Percentiles rank a stretch among this genome's conserved stretches.
These are phyloP conservation scores for Zygoascus biomembranicola DNA, from an alignment of 805 yeast species.

Conservation along the genomic window DNA sequence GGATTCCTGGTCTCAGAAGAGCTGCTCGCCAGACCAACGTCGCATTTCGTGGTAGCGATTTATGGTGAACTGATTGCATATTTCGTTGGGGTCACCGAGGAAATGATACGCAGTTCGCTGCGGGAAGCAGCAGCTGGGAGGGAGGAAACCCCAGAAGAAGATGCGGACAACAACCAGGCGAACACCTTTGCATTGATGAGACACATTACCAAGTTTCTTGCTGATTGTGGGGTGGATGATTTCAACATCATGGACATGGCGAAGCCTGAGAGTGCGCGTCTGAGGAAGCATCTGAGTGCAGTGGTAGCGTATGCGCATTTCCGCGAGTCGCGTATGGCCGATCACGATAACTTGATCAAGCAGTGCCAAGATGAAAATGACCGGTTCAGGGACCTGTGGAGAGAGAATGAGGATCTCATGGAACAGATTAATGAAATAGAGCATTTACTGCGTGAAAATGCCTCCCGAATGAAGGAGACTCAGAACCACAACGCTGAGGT, in stretches of 20 bases:
- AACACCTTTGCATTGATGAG: constrained; percentile 48
- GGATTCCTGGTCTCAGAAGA: constrained; percentile 37
- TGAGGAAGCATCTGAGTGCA: constrained; percentile 64
- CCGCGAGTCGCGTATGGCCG: constrained; percentile 66
- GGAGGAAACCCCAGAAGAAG: constrained; percentile 27
- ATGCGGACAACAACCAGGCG: constrained; percentile 31
- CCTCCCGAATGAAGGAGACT: constrained; percentile 28
- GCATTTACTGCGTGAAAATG: constrained; percentile 23
- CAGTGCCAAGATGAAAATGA: constrained; percentile 44
- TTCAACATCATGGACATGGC: constrained; percentile 65
- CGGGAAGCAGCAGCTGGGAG: constrained; percentile 30
- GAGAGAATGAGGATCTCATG: constrained; percentile 32
- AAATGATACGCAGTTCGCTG: constrained; percentile 20
- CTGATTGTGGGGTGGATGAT: constrained; percentile 69
- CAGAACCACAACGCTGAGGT: constrained; percentile 45
- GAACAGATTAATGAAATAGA: constrained; percentile 32
- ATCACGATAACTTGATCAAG: constrained; percentile 54
- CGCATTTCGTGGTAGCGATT: constrained; percentile 44
- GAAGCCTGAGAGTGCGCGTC: constrained; percentile 66
- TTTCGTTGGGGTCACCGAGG: constrained; percentile 45
- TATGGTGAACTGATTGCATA: constrained; percentile 55
- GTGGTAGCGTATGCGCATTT: constrained; percentile 80
- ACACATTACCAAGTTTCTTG: constrained; percentile 53
- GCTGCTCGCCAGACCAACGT: constrained; percentile 47
- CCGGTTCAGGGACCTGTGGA: constrained; percentile 31